Evolutionary conservation across 192 early-diverging fungal species (phyloP), one percentile per base, ranked within the genome.

Genomic region (Mortierella claussenii): DNA sequence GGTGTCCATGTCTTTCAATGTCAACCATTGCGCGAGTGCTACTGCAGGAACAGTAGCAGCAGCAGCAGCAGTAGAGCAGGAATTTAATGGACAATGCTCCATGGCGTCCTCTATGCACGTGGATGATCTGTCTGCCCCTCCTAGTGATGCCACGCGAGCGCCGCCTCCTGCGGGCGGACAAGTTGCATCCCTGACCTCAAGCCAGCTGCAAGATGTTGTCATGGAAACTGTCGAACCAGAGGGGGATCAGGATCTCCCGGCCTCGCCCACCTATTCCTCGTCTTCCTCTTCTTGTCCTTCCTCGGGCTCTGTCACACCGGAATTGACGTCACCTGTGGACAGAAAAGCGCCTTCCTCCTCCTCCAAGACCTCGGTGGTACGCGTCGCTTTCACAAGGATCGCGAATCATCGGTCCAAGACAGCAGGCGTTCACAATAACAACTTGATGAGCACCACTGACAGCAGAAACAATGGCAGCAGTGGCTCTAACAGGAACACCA

Each of bases 241-340:
- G 18, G 55, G 36, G 8, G 49, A 68, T 34, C n/a, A n/a, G n/a
- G 37, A 40, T 13, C 15, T 42, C 27, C 59, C 68, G 4, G 13
- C 30, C 23, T 69, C 68, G 13, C 68, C 68, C 20, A 40, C 44
- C 3, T 32, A 58, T 31, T 58, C 65, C 1, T 27, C 23, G 5
- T 47, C 51, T 23, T 68, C 55, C 12, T 47, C 44, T 21, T 68
- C 55, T 6, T 47, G 33, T 21, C 32, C 44, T 33, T 53, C 56
- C 11, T 53, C 46, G 32, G 59, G 68, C 45, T 69, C 59, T 42
- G 43, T 61, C 46, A 58, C 55, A 45, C 60, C 69, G 31, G 60
- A 56, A 64, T 73, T 63, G 48, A 65, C 69, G 26, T 73, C 69
- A 50, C 51, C 68, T 52, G 7, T 30, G 7, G 20, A n/a, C 47